phyloP scores from a whole-genome alignment of 139 green algal genomes.

The Eudorina sp. region DNA sequence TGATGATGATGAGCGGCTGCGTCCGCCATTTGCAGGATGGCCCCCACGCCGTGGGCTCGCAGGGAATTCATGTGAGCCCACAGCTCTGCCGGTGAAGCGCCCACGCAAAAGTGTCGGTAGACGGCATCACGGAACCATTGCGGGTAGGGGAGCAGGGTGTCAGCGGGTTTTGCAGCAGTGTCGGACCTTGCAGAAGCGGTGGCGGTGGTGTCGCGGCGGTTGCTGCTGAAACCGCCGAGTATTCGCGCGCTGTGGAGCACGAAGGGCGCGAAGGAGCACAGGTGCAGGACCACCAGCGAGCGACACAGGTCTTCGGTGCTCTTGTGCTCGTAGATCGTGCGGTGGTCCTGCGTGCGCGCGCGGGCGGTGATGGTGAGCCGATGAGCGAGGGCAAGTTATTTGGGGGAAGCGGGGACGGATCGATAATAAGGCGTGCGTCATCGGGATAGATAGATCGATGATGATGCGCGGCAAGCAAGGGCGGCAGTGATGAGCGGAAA shows the following conservation, averaged over 20 bases:
- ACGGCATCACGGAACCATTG: background rate
- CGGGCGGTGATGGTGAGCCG: too few relatives aligned
- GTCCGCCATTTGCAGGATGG: too few relatives aligned
- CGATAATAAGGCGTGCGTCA: too few relatives aligned
- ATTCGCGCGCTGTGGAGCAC: background rate
- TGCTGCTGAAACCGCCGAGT: background rate
- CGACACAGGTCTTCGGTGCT: background rate
- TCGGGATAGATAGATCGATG: too few relatives aligned
- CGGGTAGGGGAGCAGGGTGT: background rate
- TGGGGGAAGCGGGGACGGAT: too few relatives aligned
- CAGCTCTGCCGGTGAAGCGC: background rate
- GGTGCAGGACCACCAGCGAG: slow-evolving; percentile 13
- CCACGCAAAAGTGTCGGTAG: background rate
- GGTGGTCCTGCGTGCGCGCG: slow-evolving; percentile 13
- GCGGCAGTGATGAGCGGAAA: too few relatives aligned
- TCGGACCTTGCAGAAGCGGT: too few relatives aligned
- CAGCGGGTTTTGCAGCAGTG: too few relatives aligned
- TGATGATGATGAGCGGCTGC: too few relatives aligned
- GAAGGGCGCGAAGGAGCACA: background rate
- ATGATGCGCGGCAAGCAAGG: too few relatives aligned
- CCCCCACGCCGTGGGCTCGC: background rate
- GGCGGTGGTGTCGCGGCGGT: background rate
- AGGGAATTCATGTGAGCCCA: background rate
- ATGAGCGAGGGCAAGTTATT: too few relatives aligned
- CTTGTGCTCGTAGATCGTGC: background rate